Conservation (phyloP, 306 rosid species). For the Lagenaria siceraria region DNA sequence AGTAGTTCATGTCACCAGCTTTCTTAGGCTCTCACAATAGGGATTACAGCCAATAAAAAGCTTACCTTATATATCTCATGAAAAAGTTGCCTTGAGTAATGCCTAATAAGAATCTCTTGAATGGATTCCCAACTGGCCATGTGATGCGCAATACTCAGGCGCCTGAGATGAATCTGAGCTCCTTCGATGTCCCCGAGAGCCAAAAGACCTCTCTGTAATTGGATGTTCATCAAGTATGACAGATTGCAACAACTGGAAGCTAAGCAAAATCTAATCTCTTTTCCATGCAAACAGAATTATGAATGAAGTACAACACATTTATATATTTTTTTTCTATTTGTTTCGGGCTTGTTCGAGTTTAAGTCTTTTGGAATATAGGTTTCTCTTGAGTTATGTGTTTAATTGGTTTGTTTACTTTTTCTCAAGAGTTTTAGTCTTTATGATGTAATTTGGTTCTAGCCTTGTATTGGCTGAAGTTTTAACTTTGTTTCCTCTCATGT, state of each 20-base stretch:
- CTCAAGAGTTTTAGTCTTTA: too few relatives aligned
- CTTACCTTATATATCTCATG: constrained; percentile 89
- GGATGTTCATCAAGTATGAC: not conserved
- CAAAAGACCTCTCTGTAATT: constrained; percentile 78
- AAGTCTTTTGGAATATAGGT: too few relatives aligned
- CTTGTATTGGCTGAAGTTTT: too few relatives aligned
- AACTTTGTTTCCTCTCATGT: too few relatives aligned
- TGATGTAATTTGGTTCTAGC: too few relatives aligned
- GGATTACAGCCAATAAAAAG: not conserved
- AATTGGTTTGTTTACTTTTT: too few relatives aligned
- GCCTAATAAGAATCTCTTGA: constrained; percentile 63
- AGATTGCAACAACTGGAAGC: not conserved
- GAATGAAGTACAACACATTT: not conserved
- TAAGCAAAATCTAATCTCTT: not conserved
- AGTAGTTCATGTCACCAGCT: not conserved
- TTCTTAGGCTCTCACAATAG: not conserved
- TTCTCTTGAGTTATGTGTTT: too few relatives aligned
- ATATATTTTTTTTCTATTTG: too few relatives aligned
- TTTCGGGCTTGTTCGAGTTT: too few relatives aligned
- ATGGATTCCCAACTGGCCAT: constrained; percentile 89
- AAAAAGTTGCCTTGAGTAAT: constrained; percentile 79
- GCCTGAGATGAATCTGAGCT: constrained; percentile 78
- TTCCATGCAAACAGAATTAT: not conserved
- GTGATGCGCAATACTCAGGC: constrained; percentile 69
- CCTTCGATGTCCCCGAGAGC: constrained; percentile 98